Evolutionary conservation across 1,139 yeast species (phyloP), one percentile per base, ranked within the genome.

Genomic region (Insectozyma bohioensis): DNA sequence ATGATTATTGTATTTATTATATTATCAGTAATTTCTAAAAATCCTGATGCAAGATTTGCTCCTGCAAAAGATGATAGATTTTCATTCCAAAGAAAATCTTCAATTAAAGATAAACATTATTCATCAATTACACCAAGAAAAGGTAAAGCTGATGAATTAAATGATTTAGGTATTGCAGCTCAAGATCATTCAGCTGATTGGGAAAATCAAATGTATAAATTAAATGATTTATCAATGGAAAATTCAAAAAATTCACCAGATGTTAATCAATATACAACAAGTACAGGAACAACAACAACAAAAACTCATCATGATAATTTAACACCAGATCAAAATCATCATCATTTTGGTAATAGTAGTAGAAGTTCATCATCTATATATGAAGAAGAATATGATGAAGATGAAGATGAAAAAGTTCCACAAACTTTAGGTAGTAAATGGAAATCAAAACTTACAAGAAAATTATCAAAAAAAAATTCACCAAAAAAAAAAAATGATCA

Each of bases 61-160:
- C 92, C 92, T 12, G 90, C 90, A 6, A 80, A 68, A 46, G 95
- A 85, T 63, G 95, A 85, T 52, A 75, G 95, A 71, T 77, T 85
- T 12, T 82, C 92, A 2, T 85, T 85, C 77, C 88, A 82, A 55
- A 73, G 77, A 53, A 71, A 63, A 56, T 66, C 75, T 4, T 64
- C 72, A 3, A 51, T 60, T 6, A 33, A 37, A 11, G 26, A 40
- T 14, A 40, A 34, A 23, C 20, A 26, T 20, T 21, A 24, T 10
- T 6, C 14, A 3, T 33, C 20, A 7, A 30, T 30, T n/a, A 23
- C 7, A 11, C 33, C 24, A 3, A 20, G 9, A 13, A 12, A n/a
- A 7, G 14, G 18, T 7, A 18, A 18, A 10, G 69, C 76, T 15
- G 78, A 77, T 36, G 94, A 84, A 57, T 66, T 82, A 43, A 53